These are phyloP conservation scores for Beauveria rudraprayagi DNA, from an alignment of 2,329 filamentous ascomycete species.

Conservation along the genomic window DNA sequence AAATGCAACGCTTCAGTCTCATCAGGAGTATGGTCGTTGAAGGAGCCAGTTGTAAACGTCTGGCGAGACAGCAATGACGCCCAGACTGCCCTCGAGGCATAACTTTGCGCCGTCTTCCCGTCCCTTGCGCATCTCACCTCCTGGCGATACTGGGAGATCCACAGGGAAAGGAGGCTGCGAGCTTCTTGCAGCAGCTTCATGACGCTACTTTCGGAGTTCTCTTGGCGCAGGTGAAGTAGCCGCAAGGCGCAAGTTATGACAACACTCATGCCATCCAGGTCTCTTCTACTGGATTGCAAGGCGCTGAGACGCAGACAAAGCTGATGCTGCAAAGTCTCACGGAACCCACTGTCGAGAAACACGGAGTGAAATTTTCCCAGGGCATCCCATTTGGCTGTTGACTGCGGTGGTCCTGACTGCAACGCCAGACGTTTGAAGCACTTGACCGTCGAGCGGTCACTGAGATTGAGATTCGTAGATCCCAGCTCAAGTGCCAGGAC, in stretches of 20 bases:
- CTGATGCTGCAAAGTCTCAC: slow-evolving; percentile 33
- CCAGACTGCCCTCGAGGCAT: slow-evolving; percentile 37
- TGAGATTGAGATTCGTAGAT: slow-evolving; percentile 51
- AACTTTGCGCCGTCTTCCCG: slow-evolving; percentile 25
- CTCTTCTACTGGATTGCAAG: slow-evolving; percentile 50
- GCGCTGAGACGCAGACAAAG: slow-evolving; percentile 33
- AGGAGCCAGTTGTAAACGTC: slow-evolving; percentile 20
- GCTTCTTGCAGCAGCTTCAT: background rate
- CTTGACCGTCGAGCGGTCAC: slow-evolving; percentile 38
- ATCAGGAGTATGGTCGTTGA: background rate
- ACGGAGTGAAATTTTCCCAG: background rate
- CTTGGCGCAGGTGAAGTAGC: slow-evolving; percentile 16
- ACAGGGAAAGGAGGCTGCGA: slow-evolving; percentile 33
- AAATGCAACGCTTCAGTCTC: slow-evolving; percentile 14
- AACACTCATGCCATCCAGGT: slow-evolving; percentile 49
- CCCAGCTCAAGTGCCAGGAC: slow-evolving; percentile 42
- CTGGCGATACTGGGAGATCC: slow-evolving; percentile 39
- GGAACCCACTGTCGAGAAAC: background rate
- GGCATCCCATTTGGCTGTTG: slow-evolving; percentile 32
- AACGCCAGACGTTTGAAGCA: slow-evolving; percentile 44
- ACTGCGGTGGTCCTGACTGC: slow-evolving; percentile 50
- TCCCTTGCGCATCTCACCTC: slow-evolving; percentile 35
- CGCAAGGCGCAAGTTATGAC: slow-evolving; percentile 44
- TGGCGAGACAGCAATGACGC: slow-evolving; percentile 47
- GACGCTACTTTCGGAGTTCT: background rate